phyloP scores from a whole-genome alignment of 2,329 filamentous ascomycete species.

The Colletotrichum neosansevieriae region DNA sequence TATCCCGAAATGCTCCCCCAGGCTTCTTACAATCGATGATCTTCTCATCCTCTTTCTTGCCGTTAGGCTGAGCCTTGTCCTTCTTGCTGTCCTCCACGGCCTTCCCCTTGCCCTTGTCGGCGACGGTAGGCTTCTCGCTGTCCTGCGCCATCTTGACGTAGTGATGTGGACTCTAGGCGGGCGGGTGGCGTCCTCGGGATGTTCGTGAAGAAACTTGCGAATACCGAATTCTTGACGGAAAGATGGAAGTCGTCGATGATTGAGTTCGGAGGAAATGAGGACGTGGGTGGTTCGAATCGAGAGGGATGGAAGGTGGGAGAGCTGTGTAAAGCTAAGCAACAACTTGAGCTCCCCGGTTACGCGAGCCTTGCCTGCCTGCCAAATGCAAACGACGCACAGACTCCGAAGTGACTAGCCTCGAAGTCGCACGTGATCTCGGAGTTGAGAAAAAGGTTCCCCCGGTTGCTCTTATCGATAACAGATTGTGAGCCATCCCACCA shows the following conservation, averaged over 20 bases:
- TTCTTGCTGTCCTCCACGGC: conserved; percentile 78
- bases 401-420: not conserved
- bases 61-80: conserved; percentile 77
- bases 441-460: not conserved
- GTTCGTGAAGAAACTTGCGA: conserved; percentile 25
- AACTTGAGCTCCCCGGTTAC: conserved; percentile 54
- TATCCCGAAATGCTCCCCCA: not conserved
- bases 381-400: conserved; percentile 44
- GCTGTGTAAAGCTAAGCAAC: conserved; percentile 53
- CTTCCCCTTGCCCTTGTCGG: conserved; percentile 98
- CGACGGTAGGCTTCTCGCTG: conserved; percentile 84
- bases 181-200: conserved; percentile 41
- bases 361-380: conserved; percentile 56
- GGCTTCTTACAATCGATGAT: conserved; percentile 53
- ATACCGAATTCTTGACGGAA: conserved; percentile 10
- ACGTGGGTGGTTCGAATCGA: conserved; percentile 40
- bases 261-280: conserved; percentile 12
- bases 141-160: conserved; percentile 86
- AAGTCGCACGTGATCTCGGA: conserved; percentile 20
- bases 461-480: conserved; percentile 46
- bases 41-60: conserved; percentile 82
- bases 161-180: conserved; percentile 44
- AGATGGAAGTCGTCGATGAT: conserved; percentile 17
- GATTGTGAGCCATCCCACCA: conserved; percentile 40
- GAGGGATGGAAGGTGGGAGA: conserved; percentile 54